These are phyloP conservation scores for Aspergillus heteromorphus DNA, from an alignment of 495 filamentous ascomycete genomes.

Conservation along the genomic window DNA sequence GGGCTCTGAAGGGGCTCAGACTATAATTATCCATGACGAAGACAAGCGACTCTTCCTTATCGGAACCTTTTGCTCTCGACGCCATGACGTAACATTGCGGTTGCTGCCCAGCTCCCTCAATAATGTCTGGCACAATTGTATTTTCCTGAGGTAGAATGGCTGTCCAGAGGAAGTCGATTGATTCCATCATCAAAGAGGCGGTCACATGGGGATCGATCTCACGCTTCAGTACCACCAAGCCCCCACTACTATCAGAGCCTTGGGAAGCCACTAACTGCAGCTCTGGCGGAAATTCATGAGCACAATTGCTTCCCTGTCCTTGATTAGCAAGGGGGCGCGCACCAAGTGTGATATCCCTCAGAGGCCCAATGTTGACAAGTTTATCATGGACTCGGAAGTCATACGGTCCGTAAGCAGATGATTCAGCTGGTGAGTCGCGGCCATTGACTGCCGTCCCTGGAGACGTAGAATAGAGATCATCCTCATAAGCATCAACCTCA, in stretches of 20 bases:
- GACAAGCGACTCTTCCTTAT: constrained; percentile 40
- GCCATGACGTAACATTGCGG: constrained; percentile 32
- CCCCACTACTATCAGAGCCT: constrained; percentile 64
- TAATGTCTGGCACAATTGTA: constrained; percentile 33
- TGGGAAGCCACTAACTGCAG: constrained; percentile 68
- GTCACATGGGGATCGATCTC: constrained; percentile 65
- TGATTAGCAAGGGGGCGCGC: constrained; percentile 23
- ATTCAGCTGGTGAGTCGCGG: constrained; percentile 17
- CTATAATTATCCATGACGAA: constrained; percentile 23
- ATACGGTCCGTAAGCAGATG: constrained; percentile 50
- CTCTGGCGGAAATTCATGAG: constrained; percentile 42
- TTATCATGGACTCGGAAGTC: constrained; percentile 71
- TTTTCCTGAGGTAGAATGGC: constrained; percentile 16
- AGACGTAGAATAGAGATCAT: constrained; percentile 62
- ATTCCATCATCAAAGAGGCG: constrained; percentile 43
- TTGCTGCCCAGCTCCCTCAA: constrained; percentile 45
- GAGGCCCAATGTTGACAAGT: constrained; percentile 69
- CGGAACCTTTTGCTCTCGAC: constrained; percentile 25
- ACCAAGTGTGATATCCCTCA: constrained; percentile 65
- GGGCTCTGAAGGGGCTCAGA: constrained; percentile 31
- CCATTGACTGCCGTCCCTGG: constrained; percentile 23
- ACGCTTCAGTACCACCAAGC: constrained; percentile 67
- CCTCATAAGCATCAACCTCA: constrained; percentile 63
- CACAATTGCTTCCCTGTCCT: constrained; percentile 3
- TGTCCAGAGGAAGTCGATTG: constrained; percentile 35